Evolutionary conservation across 805 yeast genomes (phyloP).

Genomic region (Groenewaldozyma tartarivorans): DNA sequence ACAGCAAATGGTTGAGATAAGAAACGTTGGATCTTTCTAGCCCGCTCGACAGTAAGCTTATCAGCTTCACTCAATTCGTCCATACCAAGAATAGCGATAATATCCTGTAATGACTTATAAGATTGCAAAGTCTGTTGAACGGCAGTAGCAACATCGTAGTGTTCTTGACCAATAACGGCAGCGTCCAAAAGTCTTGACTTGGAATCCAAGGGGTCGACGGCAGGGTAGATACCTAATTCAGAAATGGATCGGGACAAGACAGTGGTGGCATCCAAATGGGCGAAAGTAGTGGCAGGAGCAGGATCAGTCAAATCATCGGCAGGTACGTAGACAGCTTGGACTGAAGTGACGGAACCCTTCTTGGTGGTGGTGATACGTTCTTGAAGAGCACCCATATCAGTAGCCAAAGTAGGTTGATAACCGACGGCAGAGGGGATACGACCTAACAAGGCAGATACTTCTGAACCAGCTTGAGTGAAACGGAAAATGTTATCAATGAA

Average conservation of each 20-base stretch:
- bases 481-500: constrained; percentile 99
- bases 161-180: constrained; percentile 97
- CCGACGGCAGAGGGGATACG: constrained; percentile 99
- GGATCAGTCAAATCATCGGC: constrained; percentile 99
- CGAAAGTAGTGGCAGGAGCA: constrained; percentile 99
- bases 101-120: constrained; percentile 99
- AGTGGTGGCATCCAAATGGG: constrained; percentile 99
- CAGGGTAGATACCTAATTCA: constrained; percentile 99
- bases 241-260: constrained; percentile 99
- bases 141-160: constrained; percentile 86
- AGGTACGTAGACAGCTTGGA: constrained; percentile 99
- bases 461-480: constrained; percentile 99
- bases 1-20: constrained; percentile 99
- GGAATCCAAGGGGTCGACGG: constrained; percentile 99
- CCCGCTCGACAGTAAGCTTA: constrained; percentile 99
- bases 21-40: constrained; percentile 99
- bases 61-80: constrained; percentile 98
- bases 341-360: constrained; percentile 99
- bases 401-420: constrained; percentile 99
- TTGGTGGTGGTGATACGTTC: constrained; percentile 99
- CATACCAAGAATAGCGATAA: constrained; percentile 99
- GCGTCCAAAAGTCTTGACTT: constrained; percentile 97
- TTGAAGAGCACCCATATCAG: constrained; percentile 99
- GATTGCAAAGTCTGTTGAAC: constrained; percentile 99
- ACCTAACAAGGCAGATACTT: constrained; percentile 98